These are phyloP conservation scores for Crotalaria pallida DNA, from an alignment of 306 rosid species.

Conservation along the genomic window DNA sequence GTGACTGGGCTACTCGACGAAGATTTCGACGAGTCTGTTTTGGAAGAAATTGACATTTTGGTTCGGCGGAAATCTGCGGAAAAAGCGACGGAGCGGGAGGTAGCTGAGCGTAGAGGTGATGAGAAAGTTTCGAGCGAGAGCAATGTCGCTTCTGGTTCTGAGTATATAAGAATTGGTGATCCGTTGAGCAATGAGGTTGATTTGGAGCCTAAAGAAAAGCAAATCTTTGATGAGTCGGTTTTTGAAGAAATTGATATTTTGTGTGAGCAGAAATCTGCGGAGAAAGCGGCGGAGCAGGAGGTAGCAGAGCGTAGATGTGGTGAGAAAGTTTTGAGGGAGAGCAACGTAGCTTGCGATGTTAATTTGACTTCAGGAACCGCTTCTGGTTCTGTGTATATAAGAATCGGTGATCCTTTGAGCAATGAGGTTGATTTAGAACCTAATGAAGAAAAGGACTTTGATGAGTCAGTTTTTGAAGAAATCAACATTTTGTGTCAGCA, in stretches of 20 bases:
- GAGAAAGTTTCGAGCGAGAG: conserved; percentile 13
- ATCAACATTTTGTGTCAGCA: conserved; percentile 49
- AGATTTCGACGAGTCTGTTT: conserved; percentile 62
- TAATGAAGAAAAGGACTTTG: no score
- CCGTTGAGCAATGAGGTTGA: conserved; percentile 18
- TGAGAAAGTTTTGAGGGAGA: no score
- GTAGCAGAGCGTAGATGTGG: no score
- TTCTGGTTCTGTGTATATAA: no score
- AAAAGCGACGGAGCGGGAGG: conserved; percentile 1
- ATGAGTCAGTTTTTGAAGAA: no score
- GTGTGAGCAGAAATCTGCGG: no score
- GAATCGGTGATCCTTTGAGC: no score
- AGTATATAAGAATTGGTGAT: conserved; percentile 20
- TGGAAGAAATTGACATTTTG: conserved; percentile 62
- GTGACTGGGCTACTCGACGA: conserved; percentile 37
- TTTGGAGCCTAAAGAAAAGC: conserved; percentile 25
- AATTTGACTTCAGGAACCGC: no score
- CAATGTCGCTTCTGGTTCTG: background rate
- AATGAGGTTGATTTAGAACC: no score
- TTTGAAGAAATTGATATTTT: no score
- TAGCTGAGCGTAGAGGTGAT: background rate
- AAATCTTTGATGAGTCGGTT: background rate
- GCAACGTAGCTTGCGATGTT: no score
- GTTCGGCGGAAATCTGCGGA: conserved; percentile 48
- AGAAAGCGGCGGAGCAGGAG: no score